Conservation (phyloP, 1,284 basidiomycete species). For the Pseudozyma sp. region DNA sequence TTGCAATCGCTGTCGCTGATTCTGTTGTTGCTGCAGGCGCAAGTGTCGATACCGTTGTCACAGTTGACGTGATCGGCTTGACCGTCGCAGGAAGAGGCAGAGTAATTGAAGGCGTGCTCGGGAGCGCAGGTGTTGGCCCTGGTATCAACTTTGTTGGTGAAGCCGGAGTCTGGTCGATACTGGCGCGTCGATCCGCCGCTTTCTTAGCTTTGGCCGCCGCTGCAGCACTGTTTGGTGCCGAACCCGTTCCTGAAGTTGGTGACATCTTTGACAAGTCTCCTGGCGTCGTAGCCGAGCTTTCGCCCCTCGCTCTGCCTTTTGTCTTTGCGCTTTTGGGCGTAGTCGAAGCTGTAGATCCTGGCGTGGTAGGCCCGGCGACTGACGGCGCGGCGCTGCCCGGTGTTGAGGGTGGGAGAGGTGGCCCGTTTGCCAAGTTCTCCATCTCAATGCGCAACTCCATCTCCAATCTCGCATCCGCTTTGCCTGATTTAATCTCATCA, state of each 20-base stretch:
- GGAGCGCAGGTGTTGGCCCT: slow-evolving; percentile 19
- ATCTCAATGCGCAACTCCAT: slow-evolving; percentile 47
- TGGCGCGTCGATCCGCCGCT: slow-evolving; percentile 20
- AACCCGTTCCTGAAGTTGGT: slow-evolving; percentile 15
- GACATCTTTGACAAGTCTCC: slow-evolving; percentile 27
- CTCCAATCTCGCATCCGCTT: slow-evolving; percentile 40
- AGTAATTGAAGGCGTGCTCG: slow-evolving; percentile 28
- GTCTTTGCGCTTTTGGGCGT: slow-evolving; percentile 40
- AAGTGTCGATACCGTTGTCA: slow-evolving; percentile 1
- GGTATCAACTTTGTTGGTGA: slow-evolving; percentile 28
- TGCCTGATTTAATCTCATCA: slow-evolving; percentile 49
- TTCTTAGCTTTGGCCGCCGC: slow-evolving; percentile 16
- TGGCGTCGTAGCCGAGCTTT: slow-evolving; percentile 24
- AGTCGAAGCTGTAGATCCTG: slow-evolving; percentile 23
- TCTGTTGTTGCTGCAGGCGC: background rate
- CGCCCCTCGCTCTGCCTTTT: slow-evolving; percentile 35
- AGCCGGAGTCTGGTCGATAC: slow-evolving; percentile 20
- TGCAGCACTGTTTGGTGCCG: slow-evolving; percentile 28
- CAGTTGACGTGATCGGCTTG: background rate
- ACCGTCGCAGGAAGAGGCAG: slow-evolving; percentile 16
- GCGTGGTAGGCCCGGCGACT: slow-evolving; percentile 20
- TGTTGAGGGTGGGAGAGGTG: slow-evolving; percentile 33
- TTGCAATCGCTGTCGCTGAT: background rate
- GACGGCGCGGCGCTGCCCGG: slow-evolving; percentile 27
- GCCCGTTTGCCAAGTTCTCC: slow-evolving; percentile 47